Conservation (phyloP, 306 rosid genomes). For the Mimosa bimucronata region DNA sequence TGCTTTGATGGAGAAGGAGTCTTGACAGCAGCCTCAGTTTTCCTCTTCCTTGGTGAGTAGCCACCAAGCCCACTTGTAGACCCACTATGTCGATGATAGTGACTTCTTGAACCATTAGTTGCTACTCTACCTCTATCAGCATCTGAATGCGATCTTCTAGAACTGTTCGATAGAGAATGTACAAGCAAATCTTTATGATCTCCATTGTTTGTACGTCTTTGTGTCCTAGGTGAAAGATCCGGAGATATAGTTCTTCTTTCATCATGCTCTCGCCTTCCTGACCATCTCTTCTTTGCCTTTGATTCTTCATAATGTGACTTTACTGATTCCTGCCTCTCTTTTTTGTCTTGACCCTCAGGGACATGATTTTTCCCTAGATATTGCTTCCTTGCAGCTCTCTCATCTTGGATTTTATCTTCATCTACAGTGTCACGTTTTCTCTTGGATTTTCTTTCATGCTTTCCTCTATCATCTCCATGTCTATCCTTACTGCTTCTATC, state of each 20-base stretch:
- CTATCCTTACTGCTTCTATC: conserved; percentile 54
- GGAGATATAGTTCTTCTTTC: conserved; percentile 57
- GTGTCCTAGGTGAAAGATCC: conserved; percentile 60
- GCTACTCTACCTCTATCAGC: conserved; percentile 59
- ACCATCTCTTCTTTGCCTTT: conserved; percentile 59
- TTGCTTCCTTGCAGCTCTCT: conserved; percentile 50
- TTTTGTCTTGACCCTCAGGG: conserved; percentile 48
- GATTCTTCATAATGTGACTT: conserved; percentile 61
- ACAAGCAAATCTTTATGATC: conserved; percentile 47
- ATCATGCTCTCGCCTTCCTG: conserved; percentile 65
- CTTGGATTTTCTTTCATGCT: conserved; percentile 62
- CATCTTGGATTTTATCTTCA: conserved; percentile 54
- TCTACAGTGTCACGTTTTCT: conserved; percentile 59
- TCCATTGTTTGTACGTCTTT: conserved; percentile 45
- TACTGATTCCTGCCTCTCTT: conserved; percentile 50
- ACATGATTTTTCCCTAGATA: conserved; percentile 50
- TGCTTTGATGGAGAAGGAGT: conserved; percentile 79
- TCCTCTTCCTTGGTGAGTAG: conserved; percentile 95
- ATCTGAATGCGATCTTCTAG: conserved; percentile 59
- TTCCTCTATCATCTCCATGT: conserved; percentile 49
- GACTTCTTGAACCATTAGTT: conserved; percentile 70
- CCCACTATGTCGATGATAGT: conserved; percentile 58
- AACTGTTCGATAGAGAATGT: conserved; percentile 53
- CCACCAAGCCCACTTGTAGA: conserved; percentile 88
- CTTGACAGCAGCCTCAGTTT: conserved; percentile 72